These are phyloP conservation scores for Gautieria morchelliformis DNA, from an alignment of 768 basidiomycete genomes.

Conservation along the genomic window DNA sequence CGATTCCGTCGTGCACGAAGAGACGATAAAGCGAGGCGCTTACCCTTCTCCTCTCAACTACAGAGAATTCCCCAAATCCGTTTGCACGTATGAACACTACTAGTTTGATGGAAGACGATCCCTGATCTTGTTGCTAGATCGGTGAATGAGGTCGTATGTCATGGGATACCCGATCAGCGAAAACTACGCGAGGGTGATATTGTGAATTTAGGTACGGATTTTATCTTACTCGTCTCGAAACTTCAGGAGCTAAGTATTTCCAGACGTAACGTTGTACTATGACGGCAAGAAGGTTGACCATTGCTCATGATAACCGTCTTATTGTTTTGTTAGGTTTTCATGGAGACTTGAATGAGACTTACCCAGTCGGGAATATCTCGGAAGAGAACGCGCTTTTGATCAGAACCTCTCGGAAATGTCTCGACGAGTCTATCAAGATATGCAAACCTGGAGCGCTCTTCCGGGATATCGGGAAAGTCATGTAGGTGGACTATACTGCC, in stretches of 20 bases:
- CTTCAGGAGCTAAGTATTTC: neutral
- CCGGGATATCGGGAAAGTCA: constrained; percentile 78
- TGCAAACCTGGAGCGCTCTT: constrained; percentile 92
- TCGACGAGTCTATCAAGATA: constrained; percentile 83
- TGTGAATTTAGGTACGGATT: constrained; percentile 80
- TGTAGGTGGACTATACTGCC: constrained; percentile 40
- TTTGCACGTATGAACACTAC: constrained; percentile 69
- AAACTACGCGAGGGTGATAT: constrained; percentile 89
- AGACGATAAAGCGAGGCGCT: constrained; percentile 77
- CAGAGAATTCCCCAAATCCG: constrained; percentile 84
- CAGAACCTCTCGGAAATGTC: constrained; percentile 65
- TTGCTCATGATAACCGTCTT: neutral
- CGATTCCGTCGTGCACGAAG: constrained; percentile 89
- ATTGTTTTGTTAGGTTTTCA: constrained; percentile 57
- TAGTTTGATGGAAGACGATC: neutral
- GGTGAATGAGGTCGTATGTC: constrained; percentile 93
- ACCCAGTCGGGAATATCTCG: constrained; percentile 80
- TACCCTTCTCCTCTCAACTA: constrained; percentile 96
- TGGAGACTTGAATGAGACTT: constrained; percentile 87
- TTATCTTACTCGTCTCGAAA: neutral
- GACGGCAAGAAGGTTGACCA: constrained; percentile 38
- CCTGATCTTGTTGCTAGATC: constrained; percentile 37
- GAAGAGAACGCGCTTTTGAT: constrained; percentile 79
- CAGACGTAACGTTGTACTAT: constrained; percentile 75
- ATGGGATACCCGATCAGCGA: constrained; percentile 88